phyloP scores from a whole-genome alignment of 345 rosid genomes.

The Citrus trifoliata region DNA sequence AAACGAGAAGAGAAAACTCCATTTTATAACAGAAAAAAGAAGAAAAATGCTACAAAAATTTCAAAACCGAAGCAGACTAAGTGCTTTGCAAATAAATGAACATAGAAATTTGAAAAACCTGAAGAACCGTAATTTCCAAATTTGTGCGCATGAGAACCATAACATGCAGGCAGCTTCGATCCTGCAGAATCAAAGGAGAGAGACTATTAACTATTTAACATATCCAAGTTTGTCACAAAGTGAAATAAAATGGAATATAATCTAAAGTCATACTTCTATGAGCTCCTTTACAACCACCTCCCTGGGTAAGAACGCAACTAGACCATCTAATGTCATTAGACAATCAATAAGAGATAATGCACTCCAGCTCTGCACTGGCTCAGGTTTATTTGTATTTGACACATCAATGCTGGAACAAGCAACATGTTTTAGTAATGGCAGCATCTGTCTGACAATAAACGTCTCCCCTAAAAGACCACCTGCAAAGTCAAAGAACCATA shows the following conservation, averaged over 20 bases:
- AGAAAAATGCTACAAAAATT: background rate
- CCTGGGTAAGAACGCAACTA: conserved; percentile 59
- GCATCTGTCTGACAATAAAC: conserved; percentile 74
- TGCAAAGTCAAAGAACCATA: conserved; percentile 37
- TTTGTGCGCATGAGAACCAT: conserved; percentile 66
- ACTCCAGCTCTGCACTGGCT: conserved; percentile 89
- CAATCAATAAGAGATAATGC: conserved; percentile 75
- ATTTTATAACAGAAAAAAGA: background rate
- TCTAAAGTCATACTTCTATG: conserved; percentile 54
- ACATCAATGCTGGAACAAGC: conserved; percentile 58
- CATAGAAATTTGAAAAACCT: conserved; percentile 47
- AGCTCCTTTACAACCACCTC: conserved; percentile 74
- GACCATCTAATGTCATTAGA: conserved; percentile 71
- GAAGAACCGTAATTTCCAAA: conserved; percentile 65
- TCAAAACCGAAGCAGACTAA: conserved; percentile 4
- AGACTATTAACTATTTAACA: conserved; percentile 7
- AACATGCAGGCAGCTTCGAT: conserved; percentile 56
- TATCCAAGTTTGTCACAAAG: background rate
- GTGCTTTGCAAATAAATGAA: conserved; percentile 9
- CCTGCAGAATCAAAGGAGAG: conserved; percentile 50
- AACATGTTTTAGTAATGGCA: conserved; percentile 82
- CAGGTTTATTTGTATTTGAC: conserved; percentile 64
- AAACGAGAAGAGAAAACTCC: background rate
- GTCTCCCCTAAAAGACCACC: conserved; percentile 80
- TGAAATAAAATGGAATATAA: conserved; percentile 15